Percentiles rank a stretch among this genome's conserved stretches.
Conservation (phyloP, 805 yeast species). For the Candida oleophila region DNA sequence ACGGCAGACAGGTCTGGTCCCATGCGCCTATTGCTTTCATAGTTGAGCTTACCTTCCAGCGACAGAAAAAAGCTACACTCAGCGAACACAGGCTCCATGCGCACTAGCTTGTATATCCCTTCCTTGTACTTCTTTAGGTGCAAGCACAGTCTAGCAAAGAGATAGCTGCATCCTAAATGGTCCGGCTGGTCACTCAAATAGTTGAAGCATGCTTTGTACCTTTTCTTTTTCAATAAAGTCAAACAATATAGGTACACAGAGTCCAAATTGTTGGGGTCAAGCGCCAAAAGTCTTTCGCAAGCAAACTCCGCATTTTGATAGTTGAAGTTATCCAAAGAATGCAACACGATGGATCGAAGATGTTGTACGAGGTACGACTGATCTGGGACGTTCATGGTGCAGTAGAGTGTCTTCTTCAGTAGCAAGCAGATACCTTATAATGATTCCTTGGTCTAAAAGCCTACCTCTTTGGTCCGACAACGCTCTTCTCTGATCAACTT, state of each 20-base stretch:
- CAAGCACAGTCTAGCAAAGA: conserved; percentile 69
- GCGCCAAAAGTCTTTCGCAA: conserved; percentile 75
- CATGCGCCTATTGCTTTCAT: conserved; percentile 38
- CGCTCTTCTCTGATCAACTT: too few species aligned
- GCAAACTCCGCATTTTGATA: conserved; percentile 80
- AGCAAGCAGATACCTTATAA: too few species aligned
- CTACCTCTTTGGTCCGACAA: too few species aligned
- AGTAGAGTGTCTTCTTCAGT: too few species aligned
- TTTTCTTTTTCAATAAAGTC: conserved; percentile 56
- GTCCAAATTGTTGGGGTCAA: conserved; percentile 53
- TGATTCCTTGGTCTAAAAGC: too few species aligned
- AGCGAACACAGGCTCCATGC: conserved; percentile 29
- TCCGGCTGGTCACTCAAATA: conserved; percentile 37
- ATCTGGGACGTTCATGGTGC: conserved; percentile 12
- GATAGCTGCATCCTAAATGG: conserved; percentile 74
- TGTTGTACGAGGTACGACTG: conserved; percentile 29
- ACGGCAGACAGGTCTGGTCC: conserved; percentile 72
- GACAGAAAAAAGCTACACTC: conserved; percentile 12
- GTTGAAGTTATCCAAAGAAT: conserved; percentile 69
- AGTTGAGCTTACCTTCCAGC: conserved; percentile 17
- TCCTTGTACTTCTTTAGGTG: conserved; percentile 53
- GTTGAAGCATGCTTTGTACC: conserved; percentile 63
- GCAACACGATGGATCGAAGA: conserved; percentile 60
- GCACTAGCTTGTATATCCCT: conserved; percentile 52
- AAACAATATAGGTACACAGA: conserved; percentile 70